Evolutionary conservation across 257 asterid species (phyloP).

Genomic region (Cruciata laevipes): DNA sequence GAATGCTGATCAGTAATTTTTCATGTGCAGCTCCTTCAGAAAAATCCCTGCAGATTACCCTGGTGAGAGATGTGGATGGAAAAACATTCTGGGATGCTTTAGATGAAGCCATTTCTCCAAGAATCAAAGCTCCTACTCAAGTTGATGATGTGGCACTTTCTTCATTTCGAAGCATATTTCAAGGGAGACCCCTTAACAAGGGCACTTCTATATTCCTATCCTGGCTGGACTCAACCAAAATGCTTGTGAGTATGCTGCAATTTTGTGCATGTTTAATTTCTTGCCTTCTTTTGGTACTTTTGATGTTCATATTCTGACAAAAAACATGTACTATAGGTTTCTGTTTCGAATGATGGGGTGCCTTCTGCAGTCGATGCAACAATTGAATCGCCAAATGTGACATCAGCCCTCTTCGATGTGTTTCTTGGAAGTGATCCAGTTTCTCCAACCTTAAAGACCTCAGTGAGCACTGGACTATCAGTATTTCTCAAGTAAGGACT

Average conservation of each 20-base stretch:
- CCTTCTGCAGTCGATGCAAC: constrained; percentile 68
- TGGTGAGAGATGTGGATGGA: constrained; percentile 87
- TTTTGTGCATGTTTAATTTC: background rate
- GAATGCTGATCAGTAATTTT: constrained; percentile 4
- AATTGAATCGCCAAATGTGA: constrained; percentile 60
- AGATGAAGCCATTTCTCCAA: constrained; percentile 77
- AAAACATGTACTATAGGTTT: constrained; percentile 45
- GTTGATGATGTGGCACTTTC: constrained; percentile 64
- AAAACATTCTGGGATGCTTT: constrained; percentile 94
- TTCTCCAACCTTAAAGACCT: constrained; percentile 75
- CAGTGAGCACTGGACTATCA: constrained; percentile 57
- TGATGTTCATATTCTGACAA: constrained; percentile 7
- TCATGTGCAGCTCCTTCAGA: constrained; percentile 63
- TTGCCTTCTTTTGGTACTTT: background rate
- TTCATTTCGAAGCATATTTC: constrained; percentile 52
- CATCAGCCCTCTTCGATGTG: constrained; percentile 72
- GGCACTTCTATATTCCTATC: constrained; percentile 77
- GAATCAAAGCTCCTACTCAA: constrained; percentile 54
- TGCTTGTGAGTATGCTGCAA: constrained; percentile 54
- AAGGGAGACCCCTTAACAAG: constrained; percentile 66
- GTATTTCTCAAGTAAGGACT: constrained; percentile 39
- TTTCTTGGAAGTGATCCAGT: constrained; percentile 78
- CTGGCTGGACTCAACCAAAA: constrained; percentile 71
- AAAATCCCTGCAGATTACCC: constrained; percentile 67
- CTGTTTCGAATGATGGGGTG: constrained; percentile 51